These are phyloP conservation scores for Castanopsis chinensis DNA, from an alignment of 306 rosid genomes.

Conservation along the genomic window DNA sequence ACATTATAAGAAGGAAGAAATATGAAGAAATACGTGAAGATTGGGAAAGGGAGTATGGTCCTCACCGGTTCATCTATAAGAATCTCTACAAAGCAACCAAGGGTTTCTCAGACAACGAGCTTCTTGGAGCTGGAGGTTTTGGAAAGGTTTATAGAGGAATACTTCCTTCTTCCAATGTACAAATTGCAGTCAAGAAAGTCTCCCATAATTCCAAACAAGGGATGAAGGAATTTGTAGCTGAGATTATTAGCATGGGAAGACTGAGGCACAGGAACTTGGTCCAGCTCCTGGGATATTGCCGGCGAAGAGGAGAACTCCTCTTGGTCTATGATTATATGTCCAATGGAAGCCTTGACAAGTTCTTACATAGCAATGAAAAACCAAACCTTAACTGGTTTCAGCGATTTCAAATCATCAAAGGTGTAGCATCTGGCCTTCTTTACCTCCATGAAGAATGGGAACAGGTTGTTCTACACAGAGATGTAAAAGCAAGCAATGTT, in stretches of 20 bases:
- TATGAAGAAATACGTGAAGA: conserved; percentile 30
- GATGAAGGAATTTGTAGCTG: conserved; percentile 36
- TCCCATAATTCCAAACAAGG: conserved; percentile 43
- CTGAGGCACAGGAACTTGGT: too few species aligned
- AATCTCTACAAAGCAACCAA: conserved; percentile 32
- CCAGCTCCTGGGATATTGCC: too few species aligned
- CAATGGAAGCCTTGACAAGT: too few species aligned
- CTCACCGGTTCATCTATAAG: conserved; percentile 29
- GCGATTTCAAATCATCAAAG: too few species aligned
- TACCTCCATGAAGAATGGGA: too few species aligned
- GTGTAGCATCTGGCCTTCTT: too few species aligned
- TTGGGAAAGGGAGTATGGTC: conserved; percentile 39
- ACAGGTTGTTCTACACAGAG: too few species aligned
- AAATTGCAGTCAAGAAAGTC: conserved; percentile 37
- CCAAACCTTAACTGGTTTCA: too few species aligned
- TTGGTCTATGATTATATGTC: too few species aligned
- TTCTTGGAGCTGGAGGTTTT: conserved; percentile 42
- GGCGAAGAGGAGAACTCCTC: too few species aligned
- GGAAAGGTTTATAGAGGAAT: conserved; percentile 32
- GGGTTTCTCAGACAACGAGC: conserved; percentile 30
- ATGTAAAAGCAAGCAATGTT: too few species aligned
- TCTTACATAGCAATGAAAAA: too few species aligned
- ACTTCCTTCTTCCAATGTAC: conserved; percentile 7
- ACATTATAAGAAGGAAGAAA: neutral
- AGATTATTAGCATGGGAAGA: conserved; percentile 37